Evolutionary conservation across 2,329 filamentous ascomycete genomes (phyloP).

Genomic region (Rhexocercosporidium sp.): DNA sequence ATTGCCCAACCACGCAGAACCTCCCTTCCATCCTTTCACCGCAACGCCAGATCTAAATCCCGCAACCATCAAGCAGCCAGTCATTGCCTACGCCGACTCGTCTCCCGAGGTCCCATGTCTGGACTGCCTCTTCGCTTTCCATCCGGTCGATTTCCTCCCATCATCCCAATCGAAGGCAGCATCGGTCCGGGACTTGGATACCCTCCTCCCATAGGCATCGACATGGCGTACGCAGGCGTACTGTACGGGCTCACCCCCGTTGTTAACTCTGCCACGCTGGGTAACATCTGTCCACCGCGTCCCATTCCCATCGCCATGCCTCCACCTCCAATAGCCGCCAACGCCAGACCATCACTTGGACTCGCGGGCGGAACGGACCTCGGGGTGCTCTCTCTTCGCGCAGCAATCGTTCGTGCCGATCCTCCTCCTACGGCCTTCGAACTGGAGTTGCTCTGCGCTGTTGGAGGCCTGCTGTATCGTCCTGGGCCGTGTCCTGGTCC

Average conservation of each 20-base stretch:
- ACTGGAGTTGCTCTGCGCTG: slow-evolving; percentile 28
- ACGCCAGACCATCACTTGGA: slow-evolving; percentile 44
- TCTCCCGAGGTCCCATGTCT: slow-evolving; percentile 52
- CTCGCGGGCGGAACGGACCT: slow-evolving; percentile 45
- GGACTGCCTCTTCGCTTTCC: slow-evolving; percentile 60
- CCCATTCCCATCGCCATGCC: slow-evolving; percentile 35
- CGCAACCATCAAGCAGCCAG: slow-evolving; percentile 1
- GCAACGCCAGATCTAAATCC: slow-evolving; percentile 14
- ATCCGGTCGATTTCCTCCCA: slow-evolving; percentile 37
- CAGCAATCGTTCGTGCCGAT: slow-evolving; percentile 37
- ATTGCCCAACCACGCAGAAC: not conserved
- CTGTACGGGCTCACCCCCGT: slow-evolving; percentile 66
- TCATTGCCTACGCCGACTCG: slow-evolving; percentile 51
- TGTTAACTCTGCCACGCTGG: slow-evolving; percentile 66
- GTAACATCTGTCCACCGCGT: slow-evolving; percentile 50
- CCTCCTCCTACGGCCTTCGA: slow-evolving; percentile 19
- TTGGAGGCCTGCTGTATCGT: slow-evolving; percentile 35
- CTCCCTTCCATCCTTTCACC: not conserved
- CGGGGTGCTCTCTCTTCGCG: slow-evolving; percentile 43
- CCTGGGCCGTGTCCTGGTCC: slow-evolving; percentile 23
- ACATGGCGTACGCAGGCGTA: slow-evolving; percentile 58
- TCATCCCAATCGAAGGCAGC: slow-evolving; percentile 40
- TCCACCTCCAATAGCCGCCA: slow-evolving; percentile 40
- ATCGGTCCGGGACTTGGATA: slow-evolving; percentile 50
- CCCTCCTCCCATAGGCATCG: slow-evolving; percentile 35